Conservation (phyloP, 495 filamentous ascomycete species). For the Rusavskia elegans region DNA sequence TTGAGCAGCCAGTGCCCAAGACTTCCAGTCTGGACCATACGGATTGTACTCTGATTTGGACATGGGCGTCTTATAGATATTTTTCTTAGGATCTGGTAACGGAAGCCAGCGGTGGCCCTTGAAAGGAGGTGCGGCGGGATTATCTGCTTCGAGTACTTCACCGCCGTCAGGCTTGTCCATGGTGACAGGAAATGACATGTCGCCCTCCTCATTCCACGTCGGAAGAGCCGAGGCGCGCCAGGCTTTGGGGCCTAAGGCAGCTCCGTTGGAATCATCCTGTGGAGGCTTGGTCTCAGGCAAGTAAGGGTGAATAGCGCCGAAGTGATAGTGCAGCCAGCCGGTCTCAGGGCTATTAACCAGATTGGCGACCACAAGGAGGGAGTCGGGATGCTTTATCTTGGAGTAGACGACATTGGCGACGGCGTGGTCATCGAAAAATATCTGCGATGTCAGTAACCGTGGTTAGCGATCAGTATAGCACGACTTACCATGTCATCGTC, state of each 20-base stretch:
- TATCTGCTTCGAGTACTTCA: constrained; percentile 11
- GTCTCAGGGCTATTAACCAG: constrained; percentile 30
- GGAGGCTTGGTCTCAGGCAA: constrained; percentile 19
- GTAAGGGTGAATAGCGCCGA: constrained; percentile 29
- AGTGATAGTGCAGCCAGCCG: constrained; percentile 28
- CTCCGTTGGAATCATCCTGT: constrained; percentile 1
- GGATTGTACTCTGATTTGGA: constrained; percentile 11
- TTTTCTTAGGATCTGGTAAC: constrained; percentile 15
- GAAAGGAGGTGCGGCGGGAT: constrained; percentile 15
- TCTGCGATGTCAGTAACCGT: neutral
- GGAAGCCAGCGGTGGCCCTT: constrained; percentile 30
- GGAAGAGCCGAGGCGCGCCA: constrained; percentile 17
- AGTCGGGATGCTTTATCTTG: constrained; percentile 25
- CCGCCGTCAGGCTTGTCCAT: constrained; percentile 10
- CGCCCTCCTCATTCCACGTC: constrained; percentile 7
- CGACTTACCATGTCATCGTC: constrained; percentile 29
- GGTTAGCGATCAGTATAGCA: neutral
- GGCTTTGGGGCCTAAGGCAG: constrained; percentile 12
- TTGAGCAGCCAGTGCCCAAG: constrained; percentile 32
- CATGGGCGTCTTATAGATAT: constrained; percentile 26
- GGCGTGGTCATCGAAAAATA: constrained; percentile 30
- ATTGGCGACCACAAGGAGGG: constrained; percentile 28
- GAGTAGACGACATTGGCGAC: constrained; percentile 28
- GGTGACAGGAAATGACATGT: constrained; percentile 9
- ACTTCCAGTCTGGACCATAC: constrained; percentile 18